Conservation (phyloP, 208 protist genomes). For the Phytomonas francai region DNA sequence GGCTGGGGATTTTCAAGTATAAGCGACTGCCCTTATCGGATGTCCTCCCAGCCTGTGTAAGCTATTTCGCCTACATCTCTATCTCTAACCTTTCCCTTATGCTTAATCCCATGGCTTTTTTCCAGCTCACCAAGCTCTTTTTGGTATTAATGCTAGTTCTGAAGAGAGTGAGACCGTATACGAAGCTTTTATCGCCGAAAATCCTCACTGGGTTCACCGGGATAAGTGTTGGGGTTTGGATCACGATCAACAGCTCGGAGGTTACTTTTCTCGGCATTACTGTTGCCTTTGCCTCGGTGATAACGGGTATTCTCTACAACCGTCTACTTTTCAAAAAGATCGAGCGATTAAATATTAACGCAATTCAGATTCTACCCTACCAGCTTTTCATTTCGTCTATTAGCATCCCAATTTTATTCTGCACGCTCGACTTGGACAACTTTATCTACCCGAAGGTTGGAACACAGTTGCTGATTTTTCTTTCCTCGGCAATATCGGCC, state of each 20-base stretch:
- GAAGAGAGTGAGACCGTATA: slow-evolving; percentile 56
- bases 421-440: slow-evolving; percentile 32
- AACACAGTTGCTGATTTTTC: slow-evolving; percentile 27
- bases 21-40: slow-evolving; percentile 36
- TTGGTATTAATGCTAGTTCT: slow-evolving; percentile 65
- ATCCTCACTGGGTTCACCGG: slow-evolving; percentile 44
- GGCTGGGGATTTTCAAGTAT: slow-evolving; percentile 37
- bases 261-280: slow-evolving; percentile 57
- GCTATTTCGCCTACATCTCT: slow-evolving; percentile 85
- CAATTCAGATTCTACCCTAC: slow-evolving; percentile 83
- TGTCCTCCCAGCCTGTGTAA: slow-evolving; percentile 62
- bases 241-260: slow-evolving; percentile 68
- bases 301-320: slow-evolving; percentile 82
- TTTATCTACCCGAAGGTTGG: slow-evolving; percentile 19
- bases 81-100: slow-evolving; percentile 82
- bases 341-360: slow-evolving; percentile 63
- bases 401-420: slow-evolving; percentile 43
- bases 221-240: slow-evolving; percentile 55
- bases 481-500: slow-evolving; percentile 64
- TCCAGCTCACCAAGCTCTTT: slow-evolving; percentile 83
- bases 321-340: slow-evolving; percentile 86
- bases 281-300: slow-evolving; percentile 45
- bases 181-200: slow-evolving; percentile 29
- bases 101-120: slow-evolving; percentile 87
- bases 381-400: slow-evolving; percentile 78